Base-by-base conservation (phyloP, 148 eudicot species). In the Arctostaphylos glauca region DNA sequence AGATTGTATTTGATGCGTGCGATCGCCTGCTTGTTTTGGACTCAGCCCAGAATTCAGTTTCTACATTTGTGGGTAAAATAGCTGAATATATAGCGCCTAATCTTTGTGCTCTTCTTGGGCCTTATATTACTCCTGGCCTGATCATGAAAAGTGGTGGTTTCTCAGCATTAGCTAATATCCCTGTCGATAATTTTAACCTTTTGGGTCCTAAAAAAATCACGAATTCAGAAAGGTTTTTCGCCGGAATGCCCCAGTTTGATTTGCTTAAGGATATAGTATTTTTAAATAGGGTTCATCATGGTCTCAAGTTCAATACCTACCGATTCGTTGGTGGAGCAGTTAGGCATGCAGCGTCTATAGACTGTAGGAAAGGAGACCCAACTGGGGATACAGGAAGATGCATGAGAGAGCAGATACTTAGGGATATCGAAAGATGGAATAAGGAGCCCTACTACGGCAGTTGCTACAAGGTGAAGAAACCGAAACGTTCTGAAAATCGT, bases 311-410 rank as follows among this genome's bases (percentile, higher is more conserved):
- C 70, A 0, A 1, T 64, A 5, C 4, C 70, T 64, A 64, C 70
- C 70, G 70, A 23, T 0, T 0, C 0, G 70, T 64, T 23, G 70
- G 41, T 64, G 21, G 25, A 41, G 0, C 1, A 64, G 25, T 2
- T 41, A 10, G 41, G 16, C 41, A 1, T 64, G 70, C 70, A 64
- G 70, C 70, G 2, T 9, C 41, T 15, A 0, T 64, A 9, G 70
- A 64, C 70, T 3, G 70, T 25, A 64, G 70, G 70, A 64, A 64
- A 64, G 70, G 25, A 64, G 70, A 64, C 25, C 70, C 70, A 64
- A 64, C 70, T 5, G 70, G 70, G 41, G 10, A 64, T 21, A 64
- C 70, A 64, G 70, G 70, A 15, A 64, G 31, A 23, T 23, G 41
- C 70, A 23, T 64, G 70, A 23, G 70, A 64, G 70, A 64, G 3